A percentile compares a stretch with the other conserved stretches of the same genome.
These are phyloP conservation scores for Vigna mungo DNA, from an alignment of 306 rosid species.

Conservation along the genomic window DNA sequence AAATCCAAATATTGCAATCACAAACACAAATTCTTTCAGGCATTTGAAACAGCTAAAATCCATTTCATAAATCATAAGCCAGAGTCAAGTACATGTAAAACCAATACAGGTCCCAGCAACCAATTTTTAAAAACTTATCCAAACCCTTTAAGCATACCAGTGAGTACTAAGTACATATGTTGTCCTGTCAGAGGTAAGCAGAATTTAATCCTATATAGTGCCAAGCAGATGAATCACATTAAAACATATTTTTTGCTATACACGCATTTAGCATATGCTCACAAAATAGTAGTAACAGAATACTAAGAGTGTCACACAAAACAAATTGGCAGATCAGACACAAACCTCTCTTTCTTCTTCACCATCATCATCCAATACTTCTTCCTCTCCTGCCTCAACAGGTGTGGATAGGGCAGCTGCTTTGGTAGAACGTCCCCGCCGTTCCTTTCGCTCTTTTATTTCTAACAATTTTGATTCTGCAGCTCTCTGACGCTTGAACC, in stretches of 20 bases:
- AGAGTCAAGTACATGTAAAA: conserved; percentile 26
- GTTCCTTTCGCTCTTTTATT: conserved; percentile 93
- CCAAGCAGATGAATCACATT: conserved; percentile 9
- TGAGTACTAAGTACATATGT: background rate
- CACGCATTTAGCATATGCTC: conserved; percentile 12
- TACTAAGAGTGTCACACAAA: background rate
- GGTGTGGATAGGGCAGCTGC: conserved; percentile 96
- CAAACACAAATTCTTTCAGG: conserved; percentile 5
- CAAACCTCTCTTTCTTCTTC: conserved; percentile 98
- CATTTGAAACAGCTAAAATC: conserved; percentile 3
- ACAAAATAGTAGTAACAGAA: conserved; percentile 36
- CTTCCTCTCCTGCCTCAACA: conserved; percentile 94
- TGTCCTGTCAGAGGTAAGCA: conserved; percentile 1
- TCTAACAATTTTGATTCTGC: conserved; percentile 91
- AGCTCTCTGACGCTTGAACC: conserved; percentile 82
- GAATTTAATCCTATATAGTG: conserved; percentile 25
- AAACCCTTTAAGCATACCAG: conserved; percentile 1
- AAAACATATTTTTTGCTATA: conserved; percentile 1
- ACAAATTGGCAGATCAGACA: conserved; percentile 32
- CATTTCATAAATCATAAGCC: conserved; percentile 31
- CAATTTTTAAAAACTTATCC: conserved; percentile 15
- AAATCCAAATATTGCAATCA: conserved; percentile 22
- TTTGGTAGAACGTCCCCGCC: conserved; percentile 86
- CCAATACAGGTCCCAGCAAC: background rate
- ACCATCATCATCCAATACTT: conserved; percentile 83